Conservation (phyloP, 1,284 basidiomycete genomes). For the Cerrena zonata region DNA sequence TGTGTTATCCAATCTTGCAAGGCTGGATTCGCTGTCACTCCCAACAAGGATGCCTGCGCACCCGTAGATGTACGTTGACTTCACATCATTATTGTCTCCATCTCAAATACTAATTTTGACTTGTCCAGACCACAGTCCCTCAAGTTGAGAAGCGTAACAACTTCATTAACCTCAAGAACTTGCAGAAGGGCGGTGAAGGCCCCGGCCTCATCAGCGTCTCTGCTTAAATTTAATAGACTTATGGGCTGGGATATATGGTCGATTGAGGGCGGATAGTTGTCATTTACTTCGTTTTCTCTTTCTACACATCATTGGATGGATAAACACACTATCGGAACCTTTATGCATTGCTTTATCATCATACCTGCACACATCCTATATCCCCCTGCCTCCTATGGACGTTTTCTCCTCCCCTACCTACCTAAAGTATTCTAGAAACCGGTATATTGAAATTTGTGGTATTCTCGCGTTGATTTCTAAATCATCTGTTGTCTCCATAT, state of each 20-base stretch:
- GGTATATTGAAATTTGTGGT: background rate
- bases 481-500: no score
- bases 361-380: background rate
- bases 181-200: constrained; percentile 5
- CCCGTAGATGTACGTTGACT: background rate
- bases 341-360: background rate
- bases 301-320: background rate
- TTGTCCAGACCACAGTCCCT: constrained; percentile 1
- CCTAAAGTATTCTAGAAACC: background rate
- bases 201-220: background rate
- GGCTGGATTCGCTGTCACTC: constrained; percentile 20
- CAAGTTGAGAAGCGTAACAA: background rate
- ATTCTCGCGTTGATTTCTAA: no score
- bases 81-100: background rate
- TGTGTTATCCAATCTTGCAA: constrained; percentile 29
- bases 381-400: background rate
- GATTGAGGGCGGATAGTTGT: background rate
- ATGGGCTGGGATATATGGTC: background rate
- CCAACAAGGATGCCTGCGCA: constrained; percentile 10
- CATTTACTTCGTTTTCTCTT: background rate
- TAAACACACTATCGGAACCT: background rate
- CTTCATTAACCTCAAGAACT: constrained; percentile 1
- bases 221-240: background rate
- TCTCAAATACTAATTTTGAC: background rate
- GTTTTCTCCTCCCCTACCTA: background rate